Percentiles rank a stretch among this genome's conserved stretches.
Evolutionary conservation across 129 eudicot genomes (phyloP).

Genomic region (Centrapalus pauciflorus): DNA sequence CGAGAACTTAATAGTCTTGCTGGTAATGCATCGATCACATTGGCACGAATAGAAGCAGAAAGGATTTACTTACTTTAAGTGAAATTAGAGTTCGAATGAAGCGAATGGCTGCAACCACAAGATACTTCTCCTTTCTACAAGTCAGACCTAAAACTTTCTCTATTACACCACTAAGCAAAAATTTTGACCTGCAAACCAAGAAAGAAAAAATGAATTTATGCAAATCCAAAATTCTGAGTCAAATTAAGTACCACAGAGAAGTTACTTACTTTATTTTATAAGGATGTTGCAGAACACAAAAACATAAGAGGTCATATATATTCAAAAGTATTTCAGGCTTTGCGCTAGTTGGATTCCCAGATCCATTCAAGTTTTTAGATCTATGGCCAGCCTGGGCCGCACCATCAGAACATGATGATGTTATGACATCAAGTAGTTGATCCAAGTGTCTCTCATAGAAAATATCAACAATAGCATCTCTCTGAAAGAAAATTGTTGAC

Average conservation of each 20-base stretch:
- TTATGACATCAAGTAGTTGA: constrained; percentile 73
- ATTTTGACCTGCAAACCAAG: constrained; percentile 58
- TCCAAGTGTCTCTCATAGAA: constrained; percentile 85
- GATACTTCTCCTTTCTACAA: constrained; percentile 81
- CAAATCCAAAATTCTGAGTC: not conserved
- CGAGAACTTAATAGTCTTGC: not conserved
- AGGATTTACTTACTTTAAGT: constrained; percentile 53
- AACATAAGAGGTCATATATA: constrained; percentile 85
- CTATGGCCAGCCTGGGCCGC: constrained; percentile 23
- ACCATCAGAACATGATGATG: constrained; percentile 53
- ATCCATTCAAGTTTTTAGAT: constrained; percentile 30
- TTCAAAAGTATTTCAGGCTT: constrained; percentile 81
- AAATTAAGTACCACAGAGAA: constrained; percentile 5
- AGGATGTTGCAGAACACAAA: constrained; percentile 84
- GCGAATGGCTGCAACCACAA: constrained; percentile 84
- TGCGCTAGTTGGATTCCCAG: constrained; percentile 30
- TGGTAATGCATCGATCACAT: not conserved
- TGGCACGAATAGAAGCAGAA: not conserved
- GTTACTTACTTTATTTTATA: constrained; percentile 60
- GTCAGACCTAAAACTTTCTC: constrained; percentile 75
- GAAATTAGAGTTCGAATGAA: constrained; percentile 69
- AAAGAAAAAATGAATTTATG: constrained; percentile 1
- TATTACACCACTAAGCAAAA: constrained; percentile 60
- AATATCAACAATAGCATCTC: constrained; percentile 67
- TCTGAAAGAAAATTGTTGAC: constrained; percentile 34